Evolutionary conservation across 2,329 filamentous ascomycete species (phyloP), one percentile per base, ranked within the genome.

Genomic region (Sporothrix schenckii): DNA sequence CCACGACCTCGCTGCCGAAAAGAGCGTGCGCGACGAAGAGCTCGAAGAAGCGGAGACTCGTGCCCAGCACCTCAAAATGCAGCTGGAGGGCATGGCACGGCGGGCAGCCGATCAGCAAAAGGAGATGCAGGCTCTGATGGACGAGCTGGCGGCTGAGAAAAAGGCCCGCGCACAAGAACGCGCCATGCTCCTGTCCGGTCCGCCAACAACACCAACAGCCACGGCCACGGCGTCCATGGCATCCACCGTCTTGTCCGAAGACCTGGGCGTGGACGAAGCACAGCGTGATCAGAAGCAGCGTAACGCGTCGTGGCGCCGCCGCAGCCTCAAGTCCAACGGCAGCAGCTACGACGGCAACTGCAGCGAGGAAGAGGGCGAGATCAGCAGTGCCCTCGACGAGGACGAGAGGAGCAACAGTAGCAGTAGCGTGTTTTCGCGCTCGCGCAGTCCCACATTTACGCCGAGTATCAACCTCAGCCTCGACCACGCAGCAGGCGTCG

Each of bases 371-470:
- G 47, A 39, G 63, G 63, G 27, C 11, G 79, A 83, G 41, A 86
- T 87, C 61, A 82, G 82, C 58, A 83, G 80, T 69, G 76, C 80
- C 24, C 85, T 85, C 72, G 81, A 78, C 24, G 84, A 83, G 47
- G 70, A 72, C 21, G 79, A 77, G 39, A 81, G 81, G 73, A 80
- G 77, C 73, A 83, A 84, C 73, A 88, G 81, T 73, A 80, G 77
- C 73, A 83, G 84, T 73, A 89, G 86, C 75, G 82, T 90, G 52
- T 90, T 90, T 75, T 89, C 87, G 16, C 81, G 87, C 53, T 85
- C 85, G 50, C 81, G 87, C 30, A 89, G 86, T 74, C 88, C 88
- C 1, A 86, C 86, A 0, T 78, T 82, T 30, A 80, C 82, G 54
- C 80, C 81, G 13, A 77, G 75, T 72, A 70, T 72, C 66, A 66